Base-by-base conservation (phyloP, 208 protist genomes). In the Angomonas deanei region DNA sequence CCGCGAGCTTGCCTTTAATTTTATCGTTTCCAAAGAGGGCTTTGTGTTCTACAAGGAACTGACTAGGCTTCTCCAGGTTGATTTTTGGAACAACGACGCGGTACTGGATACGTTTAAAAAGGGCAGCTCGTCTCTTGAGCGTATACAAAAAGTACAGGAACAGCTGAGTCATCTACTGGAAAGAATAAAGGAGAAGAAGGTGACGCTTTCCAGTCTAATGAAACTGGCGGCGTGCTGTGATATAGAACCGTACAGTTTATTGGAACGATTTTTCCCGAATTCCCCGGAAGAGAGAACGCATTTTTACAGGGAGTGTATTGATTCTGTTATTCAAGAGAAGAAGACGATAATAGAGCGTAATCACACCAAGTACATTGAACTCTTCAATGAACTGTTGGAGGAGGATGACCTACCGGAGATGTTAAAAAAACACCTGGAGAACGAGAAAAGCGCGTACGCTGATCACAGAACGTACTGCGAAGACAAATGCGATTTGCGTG, bases 191-290 rank as follows among this genome's bases (percentile, higher is more conserved):
- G 13, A 5, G 42, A 50, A 50, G 17, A 50, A 5, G 42, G 42
- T 3, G 17, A 50, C 19, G 17, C 19, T 50, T 5, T 50, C 15
- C 8, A 23, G 3, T 4, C 15, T 4, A 8, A 26, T 50, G 8
- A 5, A 50, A n/a, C 8, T 5, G 42, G 42, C 5, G 42, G n/a
- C n/a, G n/a, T n/a, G n/a, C n/a, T n/a, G n/a, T n/a, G n/a, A n/a
- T n/a, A n/a, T n/a, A n/a, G 42, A 23, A n/a, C 5, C 13, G 42
- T 50, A 50, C 19, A 50, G 23, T 23, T 50, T 50, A 50, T 19
- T 50, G 19, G 42, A 50, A 10, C 42, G 42, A 8, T n/a, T 50
- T 50, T 50, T 50, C 42, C 42, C 42, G 42, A 50, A 50, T 26
- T 19, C 17, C 42, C 8, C 8, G 34, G 13, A 39, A 5, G 34